Percentiles rank a stretch among this genome's conserved stretches.
Evolutionary conservation across 2,329 filamentous ascomycete species (phyloP).

Genomic region (Sporothrix mexicana): DNA sequence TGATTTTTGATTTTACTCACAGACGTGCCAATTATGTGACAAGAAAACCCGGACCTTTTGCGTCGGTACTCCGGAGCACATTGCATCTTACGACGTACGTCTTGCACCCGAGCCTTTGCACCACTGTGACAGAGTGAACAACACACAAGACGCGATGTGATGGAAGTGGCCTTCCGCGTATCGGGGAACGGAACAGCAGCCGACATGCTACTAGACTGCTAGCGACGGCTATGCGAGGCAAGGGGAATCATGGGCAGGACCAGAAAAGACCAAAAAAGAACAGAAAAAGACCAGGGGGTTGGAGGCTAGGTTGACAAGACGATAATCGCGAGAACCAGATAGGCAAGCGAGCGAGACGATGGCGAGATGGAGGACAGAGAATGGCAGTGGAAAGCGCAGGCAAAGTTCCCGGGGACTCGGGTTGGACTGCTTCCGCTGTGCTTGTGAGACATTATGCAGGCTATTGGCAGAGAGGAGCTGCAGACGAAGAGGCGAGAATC

Average conservation of each 20-base stretch:
- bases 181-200: background rate
- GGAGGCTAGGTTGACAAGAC: background rate
- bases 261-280: background rate
- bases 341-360: background rate
- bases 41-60: background rate
- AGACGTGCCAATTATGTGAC: background rate
- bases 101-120: background rate
- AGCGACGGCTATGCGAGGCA: conserved; percentile 22
- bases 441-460: conserved; percentile 11
- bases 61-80: background rate
- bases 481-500: background rate
- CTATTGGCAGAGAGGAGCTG: background rate
- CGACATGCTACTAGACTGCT: background rate
- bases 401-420: background rate
- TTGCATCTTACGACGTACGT: background rate
- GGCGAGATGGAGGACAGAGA: background rate
- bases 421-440: background rate
- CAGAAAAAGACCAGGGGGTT: background rate
- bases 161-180: background rate
- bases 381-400: background rate
- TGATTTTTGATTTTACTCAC: no score
- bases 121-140: background rate
- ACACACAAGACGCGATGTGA: background rate
- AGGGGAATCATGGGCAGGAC: background rate
- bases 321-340: no score